phyloP scores from a whole-genome alignment of 139 green algal species.

The Pleodorina starrii region DNA sequence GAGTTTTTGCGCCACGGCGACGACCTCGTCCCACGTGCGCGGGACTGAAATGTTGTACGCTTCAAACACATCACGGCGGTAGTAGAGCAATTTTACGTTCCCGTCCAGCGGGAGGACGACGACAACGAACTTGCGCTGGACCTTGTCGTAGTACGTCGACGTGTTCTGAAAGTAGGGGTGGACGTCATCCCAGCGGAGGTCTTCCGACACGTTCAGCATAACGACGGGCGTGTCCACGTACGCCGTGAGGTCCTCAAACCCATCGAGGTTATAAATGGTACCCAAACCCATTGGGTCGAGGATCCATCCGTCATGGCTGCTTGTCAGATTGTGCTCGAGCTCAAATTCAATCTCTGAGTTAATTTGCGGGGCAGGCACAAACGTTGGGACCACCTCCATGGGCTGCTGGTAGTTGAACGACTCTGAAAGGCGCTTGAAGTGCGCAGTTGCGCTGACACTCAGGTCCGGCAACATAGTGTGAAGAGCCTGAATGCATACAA shows the following conservation, averaged over 20 bases:
- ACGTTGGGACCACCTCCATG: conserved; percentile 53
- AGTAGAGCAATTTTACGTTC: conserved; percentile 59
- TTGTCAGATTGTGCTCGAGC: conserved; percentile 56
- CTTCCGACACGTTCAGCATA: not conserved
- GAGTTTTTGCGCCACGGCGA: conserved; percentile 18
- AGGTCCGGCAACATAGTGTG: conserved; percentile 55
- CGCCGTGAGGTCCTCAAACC: conserved; percentile 40
- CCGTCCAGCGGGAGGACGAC: conserved; percentile 55
- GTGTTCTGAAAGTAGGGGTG: conserved; percentile 53
- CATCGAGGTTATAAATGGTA: conserved; percentile 38
- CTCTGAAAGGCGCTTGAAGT: conserved; percentile 27
- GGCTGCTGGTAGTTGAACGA: not conserved
- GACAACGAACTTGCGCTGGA: conserved; percentile 21
- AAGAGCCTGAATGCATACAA: conserved; percentile 45
- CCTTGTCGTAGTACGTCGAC: conserved; percentile 20
- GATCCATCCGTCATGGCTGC: conserved; percentile 52
- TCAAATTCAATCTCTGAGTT: conserved; percentile 53
- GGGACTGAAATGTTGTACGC: conserved; percentile 37
- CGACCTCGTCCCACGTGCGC: conserved; percentile 57
- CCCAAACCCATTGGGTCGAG: conserved; percentile 49
- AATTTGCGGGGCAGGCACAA: conserved; percentile 45
- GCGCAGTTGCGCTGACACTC: not conserved
- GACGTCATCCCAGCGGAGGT: conserved; percentile 39
- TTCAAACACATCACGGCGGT: conserved; percentile 48
- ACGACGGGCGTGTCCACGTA: not conserved